Conservation (phyloP, 306 rosid species). For the Prunus mume region DNA sequence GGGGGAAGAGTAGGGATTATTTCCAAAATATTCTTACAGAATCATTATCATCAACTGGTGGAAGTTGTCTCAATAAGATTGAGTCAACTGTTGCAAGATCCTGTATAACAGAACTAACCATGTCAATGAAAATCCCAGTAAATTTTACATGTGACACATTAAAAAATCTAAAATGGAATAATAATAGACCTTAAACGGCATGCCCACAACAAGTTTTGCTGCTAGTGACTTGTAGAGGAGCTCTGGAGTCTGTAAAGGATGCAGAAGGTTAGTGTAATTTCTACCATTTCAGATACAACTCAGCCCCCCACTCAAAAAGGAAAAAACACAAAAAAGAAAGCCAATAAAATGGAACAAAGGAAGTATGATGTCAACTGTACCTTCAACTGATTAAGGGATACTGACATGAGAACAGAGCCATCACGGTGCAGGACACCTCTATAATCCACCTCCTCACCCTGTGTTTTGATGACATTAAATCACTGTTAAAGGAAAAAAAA, state of each 20-base stretch:
- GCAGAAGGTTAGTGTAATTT: not conserved
- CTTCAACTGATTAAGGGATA: constrained; percentile 82
- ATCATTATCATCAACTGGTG: constrained; percentile 65
- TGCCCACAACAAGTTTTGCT: constrained; percentile 83
- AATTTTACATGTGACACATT: constrained; percentile 12
- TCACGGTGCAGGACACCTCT: constrained; percentile 95
- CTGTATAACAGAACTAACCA: constrained; percentile 40
- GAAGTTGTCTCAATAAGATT: constrained; percentile 84
- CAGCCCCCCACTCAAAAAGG: not conserved
- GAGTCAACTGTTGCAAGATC: constrained; percentile 99
- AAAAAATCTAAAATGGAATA: not conserved
- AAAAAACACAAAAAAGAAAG: not conserved
- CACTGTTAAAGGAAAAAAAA: constrained; percentile 5
- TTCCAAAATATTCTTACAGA: constrained; percentile 60
- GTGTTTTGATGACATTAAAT: constrained; percentile 23
- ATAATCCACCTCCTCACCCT: constrained; percentile 97
- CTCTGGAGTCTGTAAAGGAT: constrained; percentile 63
- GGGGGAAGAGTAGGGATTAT: constrained; percentile 11
- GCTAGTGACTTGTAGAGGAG: constrained; percentile 90
- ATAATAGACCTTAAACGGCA: constrained; percentile 88
- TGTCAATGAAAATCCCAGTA: constrained; percentile 25
- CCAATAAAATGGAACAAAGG: constrained; percentile 12
- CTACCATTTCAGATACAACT: constrained; percentile 7
- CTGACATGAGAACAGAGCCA: constrained; percentile 96
- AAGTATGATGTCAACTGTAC: constrained; percentile 31